Evolutionary conservation across 306 rosid species (phyloP).

Genomic region (Lablab purpureus): DNA sequence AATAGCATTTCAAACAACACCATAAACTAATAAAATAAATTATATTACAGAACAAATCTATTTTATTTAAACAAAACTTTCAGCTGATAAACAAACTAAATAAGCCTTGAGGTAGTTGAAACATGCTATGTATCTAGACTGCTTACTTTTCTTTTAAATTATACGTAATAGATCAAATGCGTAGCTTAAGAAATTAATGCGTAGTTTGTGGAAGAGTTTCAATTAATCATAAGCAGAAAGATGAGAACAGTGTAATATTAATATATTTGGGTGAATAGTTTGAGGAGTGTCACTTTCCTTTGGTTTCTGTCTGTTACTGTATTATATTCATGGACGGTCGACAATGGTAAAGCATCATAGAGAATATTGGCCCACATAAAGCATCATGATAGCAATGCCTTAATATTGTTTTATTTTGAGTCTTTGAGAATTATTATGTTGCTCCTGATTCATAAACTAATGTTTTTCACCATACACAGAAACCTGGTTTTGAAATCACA

Average conservation of each 20-base stretch:
- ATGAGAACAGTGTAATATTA: neutral
- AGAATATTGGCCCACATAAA: neutral
- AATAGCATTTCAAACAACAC: no score
- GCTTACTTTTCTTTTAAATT: no score
- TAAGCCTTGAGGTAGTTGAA: no score
- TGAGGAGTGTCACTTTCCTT: neutral
- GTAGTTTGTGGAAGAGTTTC: neutral
- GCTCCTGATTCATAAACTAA: neutral
- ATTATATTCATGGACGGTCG: neutral
- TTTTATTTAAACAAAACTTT: no score
- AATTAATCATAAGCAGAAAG: neutral
- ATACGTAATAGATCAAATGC: no score
- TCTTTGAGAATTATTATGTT: neutral
- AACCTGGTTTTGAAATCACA: neutral
- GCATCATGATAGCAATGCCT: neutral
- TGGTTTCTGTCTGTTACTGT: neutral
- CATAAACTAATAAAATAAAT: no score
- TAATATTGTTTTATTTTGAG: neutral
- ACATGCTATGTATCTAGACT: no score
- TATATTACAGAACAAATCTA: no score
- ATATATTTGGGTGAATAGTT: neutral
- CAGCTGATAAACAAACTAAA: no score
- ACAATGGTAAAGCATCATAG: neutral
- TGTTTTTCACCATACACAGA: neutral
- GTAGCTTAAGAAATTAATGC: neutral